Conservation (phyloP, 345 rosid species). For the Eucalyptus regnans region DNA sequence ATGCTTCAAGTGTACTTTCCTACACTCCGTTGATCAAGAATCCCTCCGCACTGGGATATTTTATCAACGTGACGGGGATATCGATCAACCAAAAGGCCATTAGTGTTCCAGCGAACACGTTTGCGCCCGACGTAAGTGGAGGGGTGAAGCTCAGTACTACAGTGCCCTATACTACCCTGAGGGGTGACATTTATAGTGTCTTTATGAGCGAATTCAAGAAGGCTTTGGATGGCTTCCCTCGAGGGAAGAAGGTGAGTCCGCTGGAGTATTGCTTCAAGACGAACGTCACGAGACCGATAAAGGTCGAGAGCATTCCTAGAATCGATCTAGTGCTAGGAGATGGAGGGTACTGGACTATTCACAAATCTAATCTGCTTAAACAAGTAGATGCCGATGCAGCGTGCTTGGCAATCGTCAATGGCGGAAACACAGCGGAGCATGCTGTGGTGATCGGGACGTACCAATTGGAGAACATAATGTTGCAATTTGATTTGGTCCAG, state of each 20-base stretch:
- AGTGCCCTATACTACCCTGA: neutral
- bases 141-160: neutral
- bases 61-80: neutral
- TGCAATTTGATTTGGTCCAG: slow-evolving; percentile 13
- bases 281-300: neutral
- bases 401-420: neutral
- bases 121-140: neutral
- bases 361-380: neutral
- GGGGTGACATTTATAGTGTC: neutral
- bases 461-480: slow-evolving; percentile 17
- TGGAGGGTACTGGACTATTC: neutral
- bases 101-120: neutral
- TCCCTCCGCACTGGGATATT: neutral
- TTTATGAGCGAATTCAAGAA: neutral
- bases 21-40: neutral
- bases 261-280: neutral
- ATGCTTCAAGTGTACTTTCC: neutral
- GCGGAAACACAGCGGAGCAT: neutral
- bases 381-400: neutral
- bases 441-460: slow-evolving; percentile 18
- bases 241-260: neutral
- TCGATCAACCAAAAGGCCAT: neutral
- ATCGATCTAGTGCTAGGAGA: neutral
- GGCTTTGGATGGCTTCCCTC: neutral
- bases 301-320: neutral